These are phyloP conservation scores for Erigeron philadelphicus DNA, from an alignment of 140 eudicot genomes.

Conservation along the genomic window DNA sequence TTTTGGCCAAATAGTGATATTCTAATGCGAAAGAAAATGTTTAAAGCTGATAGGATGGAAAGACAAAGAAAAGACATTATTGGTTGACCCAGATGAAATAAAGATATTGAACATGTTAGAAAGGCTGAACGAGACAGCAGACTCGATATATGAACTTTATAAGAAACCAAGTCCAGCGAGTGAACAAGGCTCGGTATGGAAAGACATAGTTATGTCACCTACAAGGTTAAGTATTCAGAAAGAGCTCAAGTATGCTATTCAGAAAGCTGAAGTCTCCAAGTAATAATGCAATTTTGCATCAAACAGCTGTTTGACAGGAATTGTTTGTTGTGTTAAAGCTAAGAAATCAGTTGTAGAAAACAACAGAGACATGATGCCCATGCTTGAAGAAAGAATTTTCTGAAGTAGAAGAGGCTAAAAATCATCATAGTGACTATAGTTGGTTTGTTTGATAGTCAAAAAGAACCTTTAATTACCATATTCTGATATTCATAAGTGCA, in stretches of 20 bases:
- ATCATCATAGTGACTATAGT: no score
- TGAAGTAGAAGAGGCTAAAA: no score
- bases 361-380: no score
- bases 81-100: slow-evolving; percentile 95
- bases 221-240: slow-evolving; percentile 73
- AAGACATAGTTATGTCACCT: slow-evolving; percentile 90
- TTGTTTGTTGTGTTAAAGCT: no score
- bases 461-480: no score
- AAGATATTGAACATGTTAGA: slow-evolving; percentile 46
- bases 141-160: slow-evolving; percentile 66
- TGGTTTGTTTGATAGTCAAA: no score
- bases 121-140: slow-evolving; percentile 64
- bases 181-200: slow-evolving; percentile 73
- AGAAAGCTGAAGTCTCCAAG: slow-evolving; percentile 44
- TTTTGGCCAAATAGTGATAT: background rate
- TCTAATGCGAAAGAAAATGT: slow-evolving; percentile 23
- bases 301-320: no score
- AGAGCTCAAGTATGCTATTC: slow-evolving; percentile 79
- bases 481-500: no score
- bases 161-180: slow-evolving; percentile 48
- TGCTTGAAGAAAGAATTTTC: no score
- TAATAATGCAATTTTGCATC: no score
- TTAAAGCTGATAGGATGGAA: slow-evolving; percentile 94
- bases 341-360: no score
- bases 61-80: slow-evolving; percentile 78